phyloP scores from a whole-genome alignment of 2,329 filamentous ascomycete species.

The Clonostachys sp. region DNA sequence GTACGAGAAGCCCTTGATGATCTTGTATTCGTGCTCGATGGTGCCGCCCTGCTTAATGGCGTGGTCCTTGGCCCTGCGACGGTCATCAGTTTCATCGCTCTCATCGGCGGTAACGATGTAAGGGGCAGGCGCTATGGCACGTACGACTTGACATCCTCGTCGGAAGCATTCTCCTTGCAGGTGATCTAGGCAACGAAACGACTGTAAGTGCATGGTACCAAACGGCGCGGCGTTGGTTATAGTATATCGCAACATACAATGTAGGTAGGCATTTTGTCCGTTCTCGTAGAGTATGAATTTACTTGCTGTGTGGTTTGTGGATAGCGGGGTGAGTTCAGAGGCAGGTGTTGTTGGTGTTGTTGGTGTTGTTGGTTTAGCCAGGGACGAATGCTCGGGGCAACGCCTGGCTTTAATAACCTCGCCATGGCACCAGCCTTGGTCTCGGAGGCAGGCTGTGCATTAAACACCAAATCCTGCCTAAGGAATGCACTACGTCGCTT shows the following conservation, averaged over 20 bases:
- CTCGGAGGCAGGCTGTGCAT: too few relatives aligned
- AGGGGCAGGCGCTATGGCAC: slow-evolving; percentile 48
- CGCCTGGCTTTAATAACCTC: too few relatives aligned
- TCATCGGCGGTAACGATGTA: slow-evolving; percentile 75
- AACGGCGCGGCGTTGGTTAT: neutral
- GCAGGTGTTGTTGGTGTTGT: slow-evolving; percentile 6
- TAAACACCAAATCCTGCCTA: too few relatives aligned
- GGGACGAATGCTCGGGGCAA: too few relatives aligned
- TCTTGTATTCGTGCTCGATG: slow-evolving; percentile 77
- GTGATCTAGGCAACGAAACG: slow-evolving; percentile 57
- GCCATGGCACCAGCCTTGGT: too few relatives aligned
- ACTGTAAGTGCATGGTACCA: too few relatives aligned
- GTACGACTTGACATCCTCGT: slow-evolving; percentile 65
- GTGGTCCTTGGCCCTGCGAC: slow-evolving; percentile 67
- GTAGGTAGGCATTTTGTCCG: slow-evolving; percentile 47
- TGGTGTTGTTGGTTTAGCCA: neutral
- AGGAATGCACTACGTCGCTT: too few relatives aligned
- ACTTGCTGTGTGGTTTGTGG: neutral
- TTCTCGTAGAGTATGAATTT: neutral
- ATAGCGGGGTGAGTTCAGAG: slow-evolving; percentile 2
- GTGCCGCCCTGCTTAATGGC: slow-evolving; percentile 73
- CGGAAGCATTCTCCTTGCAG: slow-evolving; percentile 73
- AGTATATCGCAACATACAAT: slow-evolving; percentile 35
- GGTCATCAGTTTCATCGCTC: slow-evolving; percentile 17
- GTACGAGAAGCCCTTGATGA: slow-evolving; percentile 94